Evolutionary conservation across 2,329 filamentous ascomycete species (phyloP), one percentile per base, ranked within the genome.

Genomic region (Hypoxylon sp.): DNA sequence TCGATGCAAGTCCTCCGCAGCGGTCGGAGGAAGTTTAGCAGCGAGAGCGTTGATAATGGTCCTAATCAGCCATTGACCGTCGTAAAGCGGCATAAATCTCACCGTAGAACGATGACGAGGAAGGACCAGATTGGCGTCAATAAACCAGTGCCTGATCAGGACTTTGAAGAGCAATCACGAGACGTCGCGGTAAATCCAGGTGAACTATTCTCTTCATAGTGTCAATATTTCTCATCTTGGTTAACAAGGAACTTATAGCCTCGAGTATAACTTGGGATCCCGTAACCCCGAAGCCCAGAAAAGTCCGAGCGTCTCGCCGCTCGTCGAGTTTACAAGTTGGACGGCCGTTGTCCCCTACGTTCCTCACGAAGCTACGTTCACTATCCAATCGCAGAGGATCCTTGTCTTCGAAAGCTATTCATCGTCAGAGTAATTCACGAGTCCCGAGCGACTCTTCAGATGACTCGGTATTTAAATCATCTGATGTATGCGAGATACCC

Each of bases 1-100:
- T 73, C 70, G 5, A 72, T 72, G 56, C 71, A 74, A 60, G 67
- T 73, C 57, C 67, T 61, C 43, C 67, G 49, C 23, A 56, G 43
- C n/a, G 61, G 53, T 11, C 68, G 62, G 17, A 75, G 75, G 41
- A 70, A 72, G 13, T 58, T 60, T 19, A 75, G 72, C 55, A 69
- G 48, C 32, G 69, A 62, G 23, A 76, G 73, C 56, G 23, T 73
- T 32, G 67, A 73, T 30, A 59, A 64, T 34, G 71, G 70, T 3
- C 71, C 71, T 32, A 68, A 74, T 41, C 60, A 61, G 28, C 74
- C 75, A 45, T 63, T 77, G 58, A 76, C 70, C 17, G 72, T 77
- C 28, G 53, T 71, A 56, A 76, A 75, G 62, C 75, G 69, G 53
- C 71, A 74, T 14, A 72, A 71, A 51, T 48, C 45, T 28, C 64